These are phyloP conservation scores for Cladosporium sp. DNA, from an alignment of 2,329 filamentous ascomycete genomes.

Conservation along the genomic window DNA sequence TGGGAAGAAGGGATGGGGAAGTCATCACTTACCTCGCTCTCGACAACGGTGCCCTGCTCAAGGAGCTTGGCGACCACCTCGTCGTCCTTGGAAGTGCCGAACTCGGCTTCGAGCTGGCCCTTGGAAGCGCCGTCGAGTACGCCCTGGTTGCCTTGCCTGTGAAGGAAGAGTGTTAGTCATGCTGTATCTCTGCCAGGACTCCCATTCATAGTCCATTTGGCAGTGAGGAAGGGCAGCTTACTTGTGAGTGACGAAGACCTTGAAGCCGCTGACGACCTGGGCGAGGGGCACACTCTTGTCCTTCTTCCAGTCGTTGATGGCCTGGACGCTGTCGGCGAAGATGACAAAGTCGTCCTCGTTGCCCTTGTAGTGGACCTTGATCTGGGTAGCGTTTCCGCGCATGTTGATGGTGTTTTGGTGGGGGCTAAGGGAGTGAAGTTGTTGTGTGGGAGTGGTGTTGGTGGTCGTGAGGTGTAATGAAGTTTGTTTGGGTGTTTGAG, in stretches of 20 bases:
- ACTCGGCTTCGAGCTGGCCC: conserved; percentile 73
- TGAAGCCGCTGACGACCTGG: conserved; percentile 82
- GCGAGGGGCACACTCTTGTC: conserved; percentile 76
- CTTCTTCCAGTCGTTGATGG: conserved; percentile 74
- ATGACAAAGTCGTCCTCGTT: conserved; percentile 64
- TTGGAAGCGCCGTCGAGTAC: conserved; percentile 73
- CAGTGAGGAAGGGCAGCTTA: no score
- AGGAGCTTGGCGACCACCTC: conserved; percentile 80
- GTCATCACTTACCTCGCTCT: conserved; percentile 47
- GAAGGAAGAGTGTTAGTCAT: background rate
- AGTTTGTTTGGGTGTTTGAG: conserved; percentile 7
- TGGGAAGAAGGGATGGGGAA: no score
- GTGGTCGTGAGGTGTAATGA: background rate
- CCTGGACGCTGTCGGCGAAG: conserved; percentile 57
- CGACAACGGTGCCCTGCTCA: conserved; percentile 67
- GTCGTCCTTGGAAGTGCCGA: conserved; percentile 75
- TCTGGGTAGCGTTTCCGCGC: conserved; percentile 65
- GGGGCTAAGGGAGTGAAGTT: conserved; percentile 30
- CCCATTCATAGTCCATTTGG: no score
- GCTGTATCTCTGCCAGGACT: no score
- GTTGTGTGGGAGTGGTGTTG: no score
- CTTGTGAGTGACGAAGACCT: conserved; percentile 88
- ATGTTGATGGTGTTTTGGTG: conserved; percentile 33
- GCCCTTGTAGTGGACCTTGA: conserved; percentile 86
- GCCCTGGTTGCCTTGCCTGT: conserved; percentile 81